These are phyloP conservation scores for Backusella circina DNA, from an alignment of 192 early-diverging fungal genomes.

Conservation along the genomic window DNA sequence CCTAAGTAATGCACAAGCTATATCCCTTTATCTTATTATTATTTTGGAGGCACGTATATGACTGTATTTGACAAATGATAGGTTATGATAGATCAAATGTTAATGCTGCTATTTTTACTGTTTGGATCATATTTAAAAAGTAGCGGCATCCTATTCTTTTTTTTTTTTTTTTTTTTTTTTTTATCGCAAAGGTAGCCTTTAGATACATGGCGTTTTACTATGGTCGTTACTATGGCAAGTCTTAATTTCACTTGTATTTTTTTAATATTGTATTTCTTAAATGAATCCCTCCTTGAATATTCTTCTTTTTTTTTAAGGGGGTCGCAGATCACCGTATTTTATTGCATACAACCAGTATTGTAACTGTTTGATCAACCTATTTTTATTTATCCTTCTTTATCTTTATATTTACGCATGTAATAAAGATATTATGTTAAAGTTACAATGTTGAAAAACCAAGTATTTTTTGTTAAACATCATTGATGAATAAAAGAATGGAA, in stretches of 20 bases:
- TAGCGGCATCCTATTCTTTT: no score
- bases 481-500: not conserved
- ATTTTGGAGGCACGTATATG: not conserved
- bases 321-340: not conserved
- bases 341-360: not conserved
- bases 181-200: not conserved
- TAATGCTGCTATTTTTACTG: not conserved
- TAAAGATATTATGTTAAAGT: not conserved
- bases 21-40: not conserved
- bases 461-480: not conserved
- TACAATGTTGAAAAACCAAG: not conserved
- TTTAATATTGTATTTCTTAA: not conserved
- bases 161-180: no score
- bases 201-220: not conserved
- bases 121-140: not conserved
- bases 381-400: not conserved
- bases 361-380: not conserved
- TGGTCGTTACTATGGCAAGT: not conserved
- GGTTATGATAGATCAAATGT: not conserved
- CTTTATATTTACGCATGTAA: not conserved
- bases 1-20: not conserved
- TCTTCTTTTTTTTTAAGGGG: not conserved
- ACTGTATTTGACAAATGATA: not conserved
- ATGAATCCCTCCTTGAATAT: not conserved
- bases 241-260: not conserved